Evolutionary conservation across 2,329 filamentous ascomycete genomes (phyloP), one percentile per base, ranked within the genome.

Genomic region (Tolypocladium endophyticum): DNA sequence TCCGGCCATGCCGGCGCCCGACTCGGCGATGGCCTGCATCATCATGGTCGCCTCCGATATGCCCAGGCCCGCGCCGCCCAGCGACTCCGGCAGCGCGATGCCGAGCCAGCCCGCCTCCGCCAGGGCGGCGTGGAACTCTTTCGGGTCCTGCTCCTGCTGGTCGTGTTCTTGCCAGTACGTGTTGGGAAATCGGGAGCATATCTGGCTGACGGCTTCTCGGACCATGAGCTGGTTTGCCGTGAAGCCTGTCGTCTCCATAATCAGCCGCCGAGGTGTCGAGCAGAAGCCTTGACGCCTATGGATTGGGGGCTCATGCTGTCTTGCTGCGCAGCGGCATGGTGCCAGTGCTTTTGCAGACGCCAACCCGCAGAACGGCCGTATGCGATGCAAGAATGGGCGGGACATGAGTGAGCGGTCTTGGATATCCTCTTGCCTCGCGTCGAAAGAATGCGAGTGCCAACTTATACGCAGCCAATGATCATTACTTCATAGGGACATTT

Each of bases 31-130:
- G 2, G 89, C 89, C 67, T 95, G 90, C 78, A 94, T 82, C 89
- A 94, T 93, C 82, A 93, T 89, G 0, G 87, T 90, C 0, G 90
- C 90, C 69, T 94, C 90, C 0, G 87, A 87, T 41, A 95, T 91
- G 11, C 86, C 89, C 11, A 95, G 73, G 0, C 87, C 89, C 1
- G 88, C 81, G 0, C 90, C 90, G 3, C 90, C 90, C 0, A 91
- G 79, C 0, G 82, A 78, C 69, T 92, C 88, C 0, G 89, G 89
- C 4, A 94, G 75, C 0, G 89, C 89, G 64, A 93, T 92, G 3
- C 90, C 90, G 47, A 94, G 81, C 88, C 89, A 94, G 8, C 90
- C 89, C 63, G 86, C 87, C 59, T 83, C 82, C 9, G 90, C 87
- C 11, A 94, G 73, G 0, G 87, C 87, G 0, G 86, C 82, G 70